Conservation (phyloP, 345 rosid species). For the Lepidium didymum region DNA sequence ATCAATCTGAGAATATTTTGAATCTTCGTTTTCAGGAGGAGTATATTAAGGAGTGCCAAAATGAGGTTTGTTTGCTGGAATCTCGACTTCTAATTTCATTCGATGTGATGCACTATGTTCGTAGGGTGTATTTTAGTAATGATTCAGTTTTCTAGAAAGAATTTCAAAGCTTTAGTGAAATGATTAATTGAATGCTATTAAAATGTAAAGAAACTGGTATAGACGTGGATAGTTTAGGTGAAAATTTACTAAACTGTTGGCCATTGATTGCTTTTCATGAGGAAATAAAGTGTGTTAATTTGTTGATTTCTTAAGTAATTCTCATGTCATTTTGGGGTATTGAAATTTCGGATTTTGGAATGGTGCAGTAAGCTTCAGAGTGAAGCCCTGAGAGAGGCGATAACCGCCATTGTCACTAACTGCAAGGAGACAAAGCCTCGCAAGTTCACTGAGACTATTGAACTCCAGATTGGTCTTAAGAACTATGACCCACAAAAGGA, state of each 20-base stretch:
- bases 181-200: neutral
- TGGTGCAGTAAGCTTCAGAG: conserved; percentile 81
- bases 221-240: neutral
- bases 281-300: neutral
- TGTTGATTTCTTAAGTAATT: neutral
- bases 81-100: neutral
- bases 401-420: conserved; percentile 41
- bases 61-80: conserved; percentile 24
- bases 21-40: conserved; percentile 5
- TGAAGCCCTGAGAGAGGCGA: conserved; percentile 83
- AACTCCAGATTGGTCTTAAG: conserved; percentile 91
- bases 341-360: neutral
- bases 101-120: neutral
- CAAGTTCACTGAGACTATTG: conserved; percentile 82
- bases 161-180: neutral
- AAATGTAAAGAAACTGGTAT: neutral
- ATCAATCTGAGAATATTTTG: neutral
- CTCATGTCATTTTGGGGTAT: neutral
- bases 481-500: conserved; percentile 96
- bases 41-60: neutral
- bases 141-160: neutral
- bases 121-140: neutral
- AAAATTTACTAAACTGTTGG: neutral
- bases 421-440: conserved; percentile 56
- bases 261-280: neutral